A percentile compares a stretch with the other conserved stretches of the same genome.
These are phyloP conservation scores for Amanita inopinata DNA, from an alignment of 768 basidiomycete species.

Conservation along the genomic window DNA sequence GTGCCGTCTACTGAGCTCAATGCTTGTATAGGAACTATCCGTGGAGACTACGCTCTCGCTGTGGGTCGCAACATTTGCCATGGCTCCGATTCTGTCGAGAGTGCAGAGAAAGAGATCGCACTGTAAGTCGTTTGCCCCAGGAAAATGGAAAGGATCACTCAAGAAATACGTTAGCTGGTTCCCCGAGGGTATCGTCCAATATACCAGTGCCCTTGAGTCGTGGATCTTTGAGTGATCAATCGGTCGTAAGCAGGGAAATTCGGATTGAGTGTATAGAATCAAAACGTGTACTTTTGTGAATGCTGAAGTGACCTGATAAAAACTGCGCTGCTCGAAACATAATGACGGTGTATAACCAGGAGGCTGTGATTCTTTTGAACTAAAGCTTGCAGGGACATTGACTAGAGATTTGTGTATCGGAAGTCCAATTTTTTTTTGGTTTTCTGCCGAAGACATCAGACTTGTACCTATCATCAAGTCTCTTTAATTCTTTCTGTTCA, in stretches of 20 bases:
- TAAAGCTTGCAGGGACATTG: too few relatives aligned
- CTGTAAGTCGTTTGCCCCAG: conserved; percentile 45
- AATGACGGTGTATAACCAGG: too few relatives aligned
- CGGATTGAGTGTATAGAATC: conserved; percentile 13
- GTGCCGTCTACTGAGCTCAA: conserved; percentile 8
- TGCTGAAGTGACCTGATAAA: too few relatives aligned
- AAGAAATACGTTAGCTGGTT: conserved; percentile 60
- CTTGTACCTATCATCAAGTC: too few relatives aligned
- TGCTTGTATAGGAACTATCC: conserved; percentile 66
- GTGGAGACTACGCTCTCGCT: conserved; percentile 90
- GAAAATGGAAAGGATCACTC: neutral
- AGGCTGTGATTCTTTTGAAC: too few relatives aligned
- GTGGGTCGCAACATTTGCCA: conserved; percentile 94
- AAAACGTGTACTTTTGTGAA: conserved; percentile 3
- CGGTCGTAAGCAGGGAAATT: conserved; percentile 9
- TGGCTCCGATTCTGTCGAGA: conserved; percentile 84
- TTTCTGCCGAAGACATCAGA: too few relatives aligned
- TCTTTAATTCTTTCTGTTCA: too few relatives aligned
- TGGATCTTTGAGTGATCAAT: conserved; percentile 73
- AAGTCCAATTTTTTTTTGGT: too few relatives aligned
- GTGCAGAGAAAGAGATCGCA: conserved; percentile 87
- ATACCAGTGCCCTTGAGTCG: conserved; percentile 47
- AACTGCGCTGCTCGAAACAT: too few relatives aligned
- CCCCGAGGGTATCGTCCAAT: conserved; percentile 77
- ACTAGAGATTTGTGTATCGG: too few relatives aligned